phyloP scores from a whole-genome alignment of 352 stramenopile species.

The Pythium periplocum region DNA sequence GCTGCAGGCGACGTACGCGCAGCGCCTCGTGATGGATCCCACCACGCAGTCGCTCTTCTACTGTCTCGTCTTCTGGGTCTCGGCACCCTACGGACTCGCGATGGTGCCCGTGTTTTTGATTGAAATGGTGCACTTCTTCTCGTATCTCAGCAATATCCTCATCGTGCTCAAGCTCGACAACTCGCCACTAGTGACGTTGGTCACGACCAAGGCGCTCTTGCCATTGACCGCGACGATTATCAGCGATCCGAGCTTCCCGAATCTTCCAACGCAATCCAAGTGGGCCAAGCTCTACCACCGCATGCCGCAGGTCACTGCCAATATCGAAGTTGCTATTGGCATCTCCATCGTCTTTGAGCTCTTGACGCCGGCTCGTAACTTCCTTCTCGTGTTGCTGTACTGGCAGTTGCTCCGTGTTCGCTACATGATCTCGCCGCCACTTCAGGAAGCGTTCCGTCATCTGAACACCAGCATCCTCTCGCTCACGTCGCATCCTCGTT shows the following conservation, averaged over 20 bases:
- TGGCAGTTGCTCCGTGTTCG: constrained; percentile 88
- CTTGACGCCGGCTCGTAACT: constrained; percentile 79
- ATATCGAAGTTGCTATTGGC: constrained; percentile 80
- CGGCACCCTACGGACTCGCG: constrained; percentile 63
- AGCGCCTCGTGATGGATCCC: constrained; percentile 77
- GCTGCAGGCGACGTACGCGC: constrained; percentile 69
- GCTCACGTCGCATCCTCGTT: constrained; percentile 62
- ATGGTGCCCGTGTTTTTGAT: constrained; percentile 74
- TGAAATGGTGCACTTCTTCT: constrained; percentile 74
- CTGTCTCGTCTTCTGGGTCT: constrained; percentile 83
- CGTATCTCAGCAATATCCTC: constrained; percentile 57
- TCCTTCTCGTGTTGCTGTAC: constrained; percentile 83
- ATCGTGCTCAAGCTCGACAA: constrained; percentile 42
- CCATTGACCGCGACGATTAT: constrained; percentile 54
- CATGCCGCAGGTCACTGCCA: constrained; percentile 70
- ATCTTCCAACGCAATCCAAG: constrained; percentile 53
- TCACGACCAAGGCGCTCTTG: constrained; percentile 48
- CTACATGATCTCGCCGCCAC: constrained; percentile 88
- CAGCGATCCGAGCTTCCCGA: constrained; percentile 49
- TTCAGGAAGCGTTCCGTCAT: constrained; percentile 76
- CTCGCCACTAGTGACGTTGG: constrained; percentile 30
- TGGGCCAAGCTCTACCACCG: constrained; percentile 80
- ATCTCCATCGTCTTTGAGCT: constrained; percentile 77
- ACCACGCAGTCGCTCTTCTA: constrained; percentile 82
- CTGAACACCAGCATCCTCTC: constrained; percentile 60